Percentiles rank a stretch among this genome's conserved stretches.
These are phyloP conservation scores for Sporothrix inflata DNA, from an alignment of 2,329 filamentous ascomycete genomes.

Conservation along the genomic window DNA sequence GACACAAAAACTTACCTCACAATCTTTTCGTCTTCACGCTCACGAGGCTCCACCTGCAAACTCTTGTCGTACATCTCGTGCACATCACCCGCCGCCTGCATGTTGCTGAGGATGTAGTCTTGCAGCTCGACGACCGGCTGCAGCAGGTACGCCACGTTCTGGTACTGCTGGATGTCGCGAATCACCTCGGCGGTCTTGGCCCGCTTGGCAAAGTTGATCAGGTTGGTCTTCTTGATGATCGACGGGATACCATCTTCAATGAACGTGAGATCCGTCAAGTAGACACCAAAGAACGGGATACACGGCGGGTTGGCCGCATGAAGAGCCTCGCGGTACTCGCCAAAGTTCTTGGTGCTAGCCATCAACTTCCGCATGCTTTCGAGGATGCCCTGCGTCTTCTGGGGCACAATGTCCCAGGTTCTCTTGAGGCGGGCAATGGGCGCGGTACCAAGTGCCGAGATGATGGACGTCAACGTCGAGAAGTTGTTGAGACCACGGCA, in stretches of 20 bases:
- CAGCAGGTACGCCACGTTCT: slow-evolving; percentile 93
- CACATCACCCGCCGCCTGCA: slow-evolving; percentile 92
- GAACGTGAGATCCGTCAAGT: slow-evolving; percentile 94
- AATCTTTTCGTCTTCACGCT: slow-evolving; percentile 99
- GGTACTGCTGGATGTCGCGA: slow-evolving; percentile 97
- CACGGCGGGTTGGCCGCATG: slow-evolving; percentile 94
- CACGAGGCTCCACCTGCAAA: slow-evolving; percentile 87
- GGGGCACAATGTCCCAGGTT: slow-evolving; percentile 92
- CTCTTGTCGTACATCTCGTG: slow-evolving; percentile 99
- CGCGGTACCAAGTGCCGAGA: slow-evolving; percentile 90
- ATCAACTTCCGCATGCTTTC: slow-evolving; percentile 94
- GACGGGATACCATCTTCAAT: slow-evolving; percentile 97
- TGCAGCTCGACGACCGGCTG: slow-evolving; percentile 89
- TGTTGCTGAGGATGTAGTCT: slow-evolving; percentile 95
- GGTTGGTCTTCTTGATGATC: slow-evolving; percentile 90
- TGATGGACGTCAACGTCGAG: slow-evolving; percentile 95
- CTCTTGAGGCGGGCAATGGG: slow-evolving; percentile 91
- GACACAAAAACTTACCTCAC: slow-evolving; percentile 70
- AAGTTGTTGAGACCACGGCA: slow-evolving; percentile 94
- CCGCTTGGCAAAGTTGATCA: slow-evolving; percentile 98
- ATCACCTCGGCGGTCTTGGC: slow-evolving; percentile 98
- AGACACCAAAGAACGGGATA: slow-evolving; percentile 98
- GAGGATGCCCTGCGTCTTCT: slow-evolving; percentile 75
- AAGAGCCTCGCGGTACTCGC: slow-evolving; percentile 90
- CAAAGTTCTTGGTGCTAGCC: slow-evolving; percentile 98